Evolutionary conservation across 306 rosid species (phyloP).

Genomic region (Sechiopsis laciniata): DNA sequence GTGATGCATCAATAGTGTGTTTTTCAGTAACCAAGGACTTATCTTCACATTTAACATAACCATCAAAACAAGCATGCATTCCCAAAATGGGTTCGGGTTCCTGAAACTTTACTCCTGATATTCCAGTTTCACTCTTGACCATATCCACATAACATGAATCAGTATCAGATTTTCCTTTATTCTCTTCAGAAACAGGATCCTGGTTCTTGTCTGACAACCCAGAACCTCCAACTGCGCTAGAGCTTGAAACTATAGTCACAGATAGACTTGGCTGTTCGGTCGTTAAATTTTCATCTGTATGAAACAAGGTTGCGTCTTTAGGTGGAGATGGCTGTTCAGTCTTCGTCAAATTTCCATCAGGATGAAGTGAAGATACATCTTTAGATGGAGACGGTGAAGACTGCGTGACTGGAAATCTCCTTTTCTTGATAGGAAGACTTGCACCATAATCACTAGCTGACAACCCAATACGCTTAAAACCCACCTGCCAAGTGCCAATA

Average conservation of each 20-base stretch:
- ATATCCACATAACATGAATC: constrained; percentile 27
- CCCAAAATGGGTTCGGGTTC: constrained; percentile 27
- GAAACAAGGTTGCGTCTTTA: constrained; percentile 38
- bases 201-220: constrained; percentile 38
- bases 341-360: constrained; percentile 35
- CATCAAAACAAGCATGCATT: constrained; percentile 29
- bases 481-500: constrained; percentile 60
- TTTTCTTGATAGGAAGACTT: constrained; percentile 95
- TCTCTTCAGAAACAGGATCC: constrained; percentile 35
- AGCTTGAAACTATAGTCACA: constrained; percentile 41
- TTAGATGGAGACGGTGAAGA: constrained; percentile 57
- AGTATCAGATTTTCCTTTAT: constrained; percentile 38
- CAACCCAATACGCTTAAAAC: constrained; percentile 58
- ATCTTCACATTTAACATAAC: constrained; percentile 32
- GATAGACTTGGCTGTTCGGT: constrained; percentile 41
- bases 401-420: constrained; percentile 54
- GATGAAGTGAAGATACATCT: constrained; percentile 35
- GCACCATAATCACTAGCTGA: constrained; percentile 66
- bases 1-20: constrained; percentile 25
- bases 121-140: constrained; percentile 31
- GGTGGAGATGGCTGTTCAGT: constrained; percentile 37
- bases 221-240: constrained; percentile 40
- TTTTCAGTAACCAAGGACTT: constrained; percentile 31
- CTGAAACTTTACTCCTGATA: constrained; percentile 37
- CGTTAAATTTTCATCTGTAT: constrained; percentile 36